These are phyloP conservation scores for Cyclotella atomus DNA, from an alignment of 108 stramenopile genomes.

Conservation along the genomic window DNA sequence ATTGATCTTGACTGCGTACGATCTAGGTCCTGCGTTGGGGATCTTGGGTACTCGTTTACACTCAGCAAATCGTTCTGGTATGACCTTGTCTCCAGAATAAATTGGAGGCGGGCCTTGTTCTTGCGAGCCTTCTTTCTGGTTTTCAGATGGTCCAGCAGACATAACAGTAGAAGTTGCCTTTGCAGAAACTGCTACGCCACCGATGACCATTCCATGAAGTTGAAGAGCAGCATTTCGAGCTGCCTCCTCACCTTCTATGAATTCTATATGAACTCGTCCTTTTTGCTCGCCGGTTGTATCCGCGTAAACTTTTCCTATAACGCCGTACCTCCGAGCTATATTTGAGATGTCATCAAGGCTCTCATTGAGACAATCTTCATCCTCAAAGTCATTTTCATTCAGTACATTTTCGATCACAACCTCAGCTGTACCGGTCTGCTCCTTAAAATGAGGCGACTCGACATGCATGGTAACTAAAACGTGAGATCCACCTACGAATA, in stretches of 20 bases:
- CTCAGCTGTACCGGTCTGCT: background rate
- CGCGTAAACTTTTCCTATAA: slow-evolving; percentile 21
- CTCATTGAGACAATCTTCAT: slow-evolving; percentile 55
- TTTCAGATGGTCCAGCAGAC: background rate
- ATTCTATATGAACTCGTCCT: slow-evolving; percentile 35
- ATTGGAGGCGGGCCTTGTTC: slow-evolving; percentile 33
- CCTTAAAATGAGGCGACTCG: slow-evolving; percentile 1
- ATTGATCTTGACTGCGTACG: slow-evolving; percentile 60
- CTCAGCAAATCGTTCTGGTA: slow-evolving; percentile 77
- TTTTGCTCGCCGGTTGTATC: slow-evolving; percentile 20
- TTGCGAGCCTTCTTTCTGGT: background rate
- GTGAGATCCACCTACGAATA: slow-evolving; percentile 38
- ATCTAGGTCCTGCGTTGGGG: slow-evolving; percentile 65
- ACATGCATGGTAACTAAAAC: slow-evolving; percentile 15
- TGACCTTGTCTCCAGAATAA: slow-evolving; percentile 80
- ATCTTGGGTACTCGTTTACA: slow-evolving; percentile 87
- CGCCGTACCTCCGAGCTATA: slow-evolving; percentile 39
- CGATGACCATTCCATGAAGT: slow-evolving; percentile 71
- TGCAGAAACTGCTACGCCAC: slow-evolving; percentile 60
- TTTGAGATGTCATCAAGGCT: slow-evolving; percentile 43
- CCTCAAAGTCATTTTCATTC: slow-evolving; percentile 60
- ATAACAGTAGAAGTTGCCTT: background rate
- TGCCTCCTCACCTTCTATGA: slow-evolving; percentile 26
- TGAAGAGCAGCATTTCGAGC: slow-evolving; percentile 46
- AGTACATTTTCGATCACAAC: slow-evolving; percentile 46